Percentiles rank a stretch among this genome's conserved stretches.
These are phyloP conservation scores for Boechera retrofracta DNA, from an alignment of 345 rosid species.

Conservation along the genomic window DNA sequence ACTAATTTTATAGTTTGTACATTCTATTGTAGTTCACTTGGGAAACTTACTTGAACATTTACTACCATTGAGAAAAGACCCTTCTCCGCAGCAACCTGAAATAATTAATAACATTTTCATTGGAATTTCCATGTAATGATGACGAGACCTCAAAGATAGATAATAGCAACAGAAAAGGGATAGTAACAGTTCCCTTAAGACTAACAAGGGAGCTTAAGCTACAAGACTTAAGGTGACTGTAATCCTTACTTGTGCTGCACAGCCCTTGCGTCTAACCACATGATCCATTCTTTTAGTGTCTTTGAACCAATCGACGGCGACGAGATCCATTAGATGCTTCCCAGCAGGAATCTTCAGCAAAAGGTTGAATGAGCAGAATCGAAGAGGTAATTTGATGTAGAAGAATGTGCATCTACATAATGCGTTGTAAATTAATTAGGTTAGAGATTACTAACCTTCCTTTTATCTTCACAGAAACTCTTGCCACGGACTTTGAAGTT, in stretches of 20 bases:
- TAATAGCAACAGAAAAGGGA: background rate
- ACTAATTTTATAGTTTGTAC: slow-evolving; percentile 15
- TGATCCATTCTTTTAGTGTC: slow-evolving; percentile 96
- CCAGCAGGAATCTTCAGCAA: slow-evolving; percentile 84
- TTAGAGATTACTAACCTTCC: slow-evolving; percentile 62
- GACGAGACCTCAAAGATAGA: background rate
- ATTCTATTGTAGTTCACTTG: slow-evolving; percentile 17
- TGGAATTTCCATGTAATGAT: background rate
- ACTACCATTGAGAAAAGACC: slow-evolving; percentile 75
- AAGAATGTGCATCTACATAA: slow-evolving; percentile 4
- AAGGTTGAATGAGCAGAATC: slow-evolving; percentile 29
- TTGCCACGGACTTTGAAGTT: slow-evolving; percentile 96
- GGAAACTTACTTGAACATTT: slow-evolving; percentile 76
- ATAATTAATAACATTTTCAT: background rate
- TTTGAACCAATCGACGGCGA: slow-evolving; percentile 99
- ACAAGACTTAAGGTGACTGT: slow-evolving; percentile 5
- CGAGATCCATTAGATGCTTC: slow-evolving; percentile 96
- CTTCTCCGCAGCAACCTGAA: slow-evolving; percentile 75
- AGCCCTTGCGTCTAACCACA: slow-evolving; percentile 90
- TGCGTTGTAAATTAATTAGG: slow-evolving; percentile 7
- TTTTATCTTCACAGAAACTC: slow-evolving; percentile 82
- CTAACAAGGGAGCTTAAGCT: slow-evolving; percentile 5
- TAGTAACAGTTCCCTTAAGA: background rate
- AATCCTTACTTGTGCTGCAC: slow-evolving; percentile 86
- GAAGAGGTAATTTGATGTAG: background rate